Evolutionary conservation across 176 grass and related monocot species (phyloP), one percentile per base, ranked within the genome.

Genomic region (Cymbopogon citratus): DNA sequence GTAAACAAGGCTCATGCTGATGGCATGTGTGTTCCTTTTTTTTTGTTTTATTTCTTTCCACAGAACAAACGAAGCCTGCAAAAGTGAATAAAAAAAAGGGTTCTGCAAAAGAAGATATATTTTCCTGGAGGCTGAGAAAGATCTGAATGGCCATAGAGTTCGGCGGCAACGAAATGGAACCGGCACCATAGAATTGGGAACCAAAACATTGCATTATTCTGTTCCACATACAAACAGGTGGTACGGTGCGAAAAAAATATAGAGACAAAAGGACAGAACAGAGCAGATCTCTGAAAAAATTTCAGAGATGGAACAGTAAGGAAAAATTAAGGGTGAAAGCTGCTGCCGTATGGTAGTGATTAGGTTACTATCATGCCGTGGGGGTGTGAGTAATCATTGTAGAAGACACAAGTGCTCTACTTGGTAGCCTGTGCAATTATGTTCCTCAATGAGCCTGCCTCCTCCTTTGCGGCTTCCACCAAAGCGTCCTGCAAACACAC

Each of bases 401-500:
- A 75, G 14, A 59, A 44, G 69, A 68, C 69, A 80, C 78, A 27
- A 75, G 77, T 66, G 84, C 81, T 91, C 85, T 94, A 91, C 76
- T 86, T 89, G 71, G 87, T 90, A 70, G 82, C 90, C 81, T 82
- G 87, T 44, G 93, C 85, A 79, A 92, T 95, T 65, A 95, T 92
- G 67, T 80, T 92, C 85, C 90, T 88, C 54, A 88, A 79, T 21
- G 93, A 92, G 80, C 79, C 67, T 69, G 87, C 85, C 79, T 88
- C 78, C 79, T 90, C 90, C 78, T 94, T 86, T 54, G 89, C 89
- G 7, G 86, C 87, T 81, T 94, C 90, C 78, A 92, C 87, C 80
- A 95, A 28, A 69, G 75, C 61, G 80, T 84, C 93, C 90, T 88
- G 82, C 66, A 73, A 62, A 59, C 2, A 49, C 46, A 51, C 68